Evolutionary conservation across 1,284 basidiomycete genomes (phyloP), one percentile per base, ranked within the genome.

Genomic region (Ceratobasidium sp.): DNA sequence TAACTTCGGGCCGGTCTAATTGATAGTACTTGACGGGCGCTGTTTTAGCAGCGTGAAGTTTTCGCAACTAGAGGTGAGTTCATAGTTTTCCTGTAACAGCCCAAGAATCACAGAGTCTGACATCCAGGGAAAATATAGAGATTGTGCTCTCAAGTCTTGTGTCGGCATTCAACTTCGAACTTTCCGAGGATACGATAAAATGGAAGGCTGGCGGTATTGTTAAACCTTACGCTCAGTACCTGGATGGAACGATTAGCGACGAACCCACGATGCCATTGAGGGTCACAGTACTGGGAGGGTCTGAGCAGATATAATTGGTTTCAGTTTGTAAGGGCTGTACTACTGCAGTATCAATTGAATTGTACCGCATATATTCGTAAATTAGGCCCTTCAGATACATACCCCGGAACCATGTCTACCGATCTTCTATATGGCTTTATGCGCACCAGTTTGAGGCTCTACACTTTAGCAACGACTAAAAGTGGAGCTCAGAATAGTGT

Each of bases 41-140:
- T 49, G 5, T 36, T 33, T 14, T 27, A 62, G 59, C 19, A 47
- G 59, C 7, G 27, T 52, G 30, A 62, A 62, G 49, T 62, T 62
- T 19, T 36, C 59, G 2, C 11, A 50, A 11, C 33, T 62, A 9
- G 59, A 62, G 23, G 4, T 62, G 49, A 62, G 59, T 62, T 39
- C 23, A 21, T 49, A 11, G n/a, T 46, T 6, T 46, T 46, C 19
- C 4, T 14, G 23, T 8, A 25, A 9, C 16, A 9, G 16, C 41
- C 16, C 9, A 52, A 13, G 50, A 25, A 6, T 25, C 16, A 39
- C n/a, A n/a, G n/a, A 27, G 9, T 36, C 47, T 39, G 16, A 30
- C 16, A n/a, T 50, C 2, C 25, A 2, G 9, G 8, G 14, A 46
- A 46, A 46, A 46, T 21, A 21, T 19, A 62, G 59, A 62, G 21